Evolutionary conservation across 2,329 filamentous ascomycete species (phyloP), one percentile per base, ranked within the genome.

Genomic region (Fusarium mexicanum): DNA sequence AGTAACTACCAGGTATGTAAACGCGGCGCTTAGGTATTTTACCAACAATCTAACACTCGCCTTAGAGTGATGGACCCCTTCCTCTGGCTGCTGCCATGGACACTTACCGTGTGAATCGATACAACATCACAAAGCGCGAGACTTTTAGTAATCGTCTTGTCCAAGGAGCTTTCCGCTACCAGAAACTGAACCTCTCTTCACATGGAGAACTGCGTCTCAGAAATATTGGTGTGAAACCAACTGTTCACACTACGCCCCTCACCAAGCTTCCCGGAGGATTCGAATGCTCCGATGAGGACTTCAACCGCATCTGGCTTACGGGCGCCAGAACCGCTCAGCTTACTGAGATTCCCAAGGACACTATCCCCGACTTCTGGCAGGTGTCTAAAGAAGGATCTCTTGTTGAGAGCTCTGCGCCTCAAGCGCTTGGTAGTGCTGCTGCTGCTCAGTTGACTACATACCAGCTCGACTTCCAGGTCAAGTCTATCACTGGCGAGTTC

Each of bases 11-110:
- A 48, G 37, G 61, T 65, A 64, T 4, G 14, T 5, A 9, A 0
- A 44, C 1, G 0, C 12, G 26, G 8, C 1, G 5, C 12, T 8
- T 29, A 1, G 1, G 10, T 8, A 12, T 6, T 12, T 0, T 3
- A 3, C 3, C 3, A 14, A 20, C 10, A 16, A 10, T 2, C 22
- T 65, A 3, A 65, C 7, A 14, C 22, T 1, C 0, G 3, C 8
- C 3, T 12, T 4, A 66, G 64, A 58, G 61, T 2, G 64, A 67
- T 4, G 48, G 64, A 4, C 61, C 61, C 1, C 24, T 65, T 11
- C 48, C 61, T 5, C 35, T 67, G 8, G 61, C 64, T 1, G 64
- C 64, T 11, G 48, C 64, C 4, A 67, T 67, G 64, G 64, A 65
- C 0, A 65, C 41, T 2, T 67, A 67, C 11, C 61, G 61, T 0